Evolutionary conservation across 2,329 filamentous ascomycete species (phyloP), one percentile per base, ranked within the genome.

Genomic region (Thielaviopsis ethacetica): DNA sequence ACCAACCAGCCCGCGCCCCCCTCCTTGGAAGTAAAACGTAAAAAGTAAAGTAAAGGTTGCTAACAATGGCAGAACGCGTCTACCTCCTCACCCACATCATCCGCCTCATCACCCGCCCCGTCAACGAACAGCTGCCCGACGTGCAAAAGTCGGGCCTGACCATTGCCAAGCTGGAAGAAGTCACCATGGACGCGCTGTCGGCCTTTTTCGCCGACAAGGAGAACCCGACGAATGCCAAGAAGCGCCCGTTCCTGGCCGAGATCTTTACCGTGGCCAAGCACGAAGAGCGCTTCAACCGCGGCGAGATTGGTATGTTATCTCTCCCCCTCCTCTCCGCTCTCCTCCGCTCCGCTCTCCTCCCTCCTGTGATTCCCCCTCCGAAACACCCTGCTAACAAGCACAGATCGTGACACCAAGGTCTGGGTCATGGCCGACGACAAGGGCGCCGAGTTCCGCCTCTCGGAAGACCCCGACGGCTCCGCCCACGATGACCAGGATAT

Each of bases 221-320:
- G 2, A 71, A 73, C 26, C 72, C 74, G 0, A 73, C 72, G 50
- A 84, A 84, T 60, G 68, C 69, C 1, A 72, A 71, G 62, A 84
- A 84, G 71, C 75, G 73, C 59, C 72, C 73, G 0, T 81, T 75
- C 54, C 65, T 85, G 9, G 77, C 74, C 57, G 81, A 84, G 64
- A 77, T 84, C 9, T 84, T 85, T 70, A 78, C 76, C 62, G 75
- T 85, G 30, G 81, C 81, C 0, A 74, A 70, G 59, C 68, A 72
- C 30, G 78, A 85, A 62, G 80, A 83, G 65, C 71, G 76, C 4
- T 83, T 70, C 64, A 76, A 71, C 63, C 75, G 76, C 51, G 76
- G 74, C 26, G 78, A 82, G 64, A 78, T 83, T 56, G 80, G 81
- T 83, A 67, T 63, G 74, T 64, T 3, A 13, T 21, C 17, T 19